Evolutionary conservation across 73 alveolate genomes (phyloP).

Genomic region (Durusdinium trenchii): DNA sequence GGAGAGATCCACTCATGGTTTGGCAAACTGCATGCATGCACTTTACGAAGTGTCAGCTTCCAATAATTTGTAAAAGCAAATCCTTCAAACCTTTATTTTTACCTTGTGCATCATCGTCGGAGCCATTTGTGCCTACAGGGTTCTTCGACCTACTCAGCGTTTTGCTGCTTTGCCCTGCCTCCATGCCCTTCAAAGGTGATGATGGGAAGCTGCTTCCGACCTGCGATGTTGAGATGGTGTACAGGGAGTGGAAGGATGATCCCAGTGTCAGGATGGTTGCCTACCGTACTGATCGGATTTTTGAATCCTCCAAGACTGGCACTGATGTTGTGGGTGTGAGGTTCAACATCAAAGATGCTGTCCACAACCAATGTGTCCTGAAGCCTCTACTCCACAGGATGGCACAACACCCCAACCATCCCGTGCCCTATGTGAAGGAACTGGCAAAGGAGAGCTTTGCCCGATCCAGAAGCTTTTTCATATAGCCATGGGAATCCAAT

Average conservation of each 20-base stretch:
- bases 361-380: conserved; percentile 11
- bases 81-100: no score
- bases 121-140: no score
- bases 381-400: not conserved
- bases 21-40: no score
- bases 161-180: no score
- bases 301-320: not conserved
- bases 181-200: no score
- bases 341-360: not conserved
- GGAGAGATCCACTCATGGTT: no score
- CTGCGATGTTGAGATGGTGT: not conserved
- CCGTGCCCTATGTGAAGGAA: not conserved
- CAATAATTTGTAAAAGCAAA: no score
- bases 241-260: not conserved
- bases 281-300: not conserved
- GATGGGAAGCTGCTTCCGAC: no score
- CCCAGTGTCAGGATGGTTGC: not conserved
- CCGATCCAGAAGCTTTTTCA: not conserved
- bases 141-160: no score
- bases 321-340: not conserved
- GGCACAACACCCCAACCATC: conserved; percentile 11
- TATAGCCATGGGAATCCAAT: not conserved
- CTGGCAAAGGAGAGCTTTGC: not conserved
- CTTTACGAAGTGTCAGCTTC: no score
- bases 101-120: no score